phyloP scores from a whole-genome alignment of 495 filamentous ascomycete species.

The Glarea lozoyensis region DNA sequence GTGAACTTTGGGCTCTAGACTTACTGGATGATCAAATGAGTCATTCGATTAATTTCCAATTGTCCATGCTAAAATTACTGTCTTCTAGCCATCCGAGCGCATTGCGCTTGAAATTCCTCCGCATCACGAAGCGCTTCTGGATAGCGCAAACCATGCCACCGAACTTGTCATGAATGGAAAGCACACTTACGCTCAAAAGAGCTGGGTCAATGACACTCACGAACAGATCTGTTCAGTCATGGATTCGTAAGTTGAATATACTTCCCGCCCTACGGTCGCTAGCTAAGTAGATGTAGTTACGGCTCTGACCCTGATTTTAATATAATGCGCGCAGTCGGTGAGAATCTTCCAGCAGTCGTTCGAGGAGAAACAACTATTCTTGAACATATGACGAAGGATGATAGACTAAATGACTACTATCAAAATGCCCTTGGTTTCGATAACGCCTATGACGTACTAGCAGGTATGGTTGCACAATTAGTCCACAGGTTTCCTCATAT shows the following conservation, averaged over 20 bases:
- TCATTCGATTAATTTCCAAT: too few species aligned
- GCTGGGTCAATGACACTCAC: constrained; percentile 5
- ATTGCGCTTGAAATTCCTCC: too few species aligned
- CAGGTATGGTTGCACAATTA: constrained; percentile 25
- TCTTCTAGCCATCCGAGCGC: too few species aligned
- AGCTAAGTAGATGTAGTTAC: background rate
- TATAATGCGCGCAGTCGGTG: constrained; percentile 22
- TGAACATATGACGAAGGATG: constrained; percentile 32
- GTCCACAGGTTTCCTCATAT: constrained; percentile 32
- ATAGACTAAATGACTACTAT: constrained; percentile 33
- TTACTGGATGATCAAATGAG: too few species aligned
- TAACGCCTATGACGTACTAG: constrained; percentile 14
- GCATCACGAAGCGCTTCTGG: too few species aligned
- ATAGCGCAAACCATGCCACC: too few species aligned
- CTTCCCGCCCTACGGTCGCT: background rate
- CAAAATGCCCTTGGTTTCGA: constrained; percentile 20
- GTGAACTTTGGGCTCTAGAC: too few species aligned
- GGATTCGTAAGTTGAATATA: background rate
- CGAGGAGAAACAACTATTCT: constrained; percentile 30
- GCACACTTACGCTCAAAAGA: background rate
- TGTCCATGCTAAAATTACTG: too few species aligned
- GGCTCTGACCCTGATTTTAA: constrained; percentile 5
- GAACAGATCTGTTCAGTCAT: background rate
- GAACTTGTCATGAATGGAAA: constrained; percentile 4
- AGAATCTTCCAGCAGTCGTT: constrained; percentile 29